phyloP scores from a whole-genome alignment of 2,329 filamentous ascomycete genomes.

The Lecanosticta acicola region DNA sequence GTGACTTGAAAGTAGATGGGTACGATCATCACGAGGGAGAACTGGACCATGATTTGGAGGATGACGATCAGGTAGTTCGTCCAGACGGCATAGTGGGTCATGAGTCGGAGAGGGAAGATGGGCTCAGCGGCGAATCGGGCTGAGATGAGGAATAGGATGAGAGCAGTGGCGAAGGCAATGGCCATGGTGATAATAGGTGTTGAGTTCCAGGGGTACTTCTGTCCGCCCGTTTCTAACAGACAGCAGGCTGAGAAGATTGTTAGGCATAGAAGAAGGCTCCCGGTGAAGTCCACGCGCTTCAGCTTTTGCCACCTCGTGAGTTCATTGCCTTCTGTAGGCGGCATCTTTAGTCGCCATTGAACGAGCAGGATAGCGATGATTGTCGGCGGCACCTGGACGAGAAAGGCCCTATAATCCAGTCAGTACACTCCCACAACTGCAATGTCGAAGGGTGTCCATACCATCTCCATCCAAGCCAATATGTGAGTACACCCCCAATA shows the following conservation, averaged over 20 bases:
- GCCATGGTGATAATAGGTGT: conserved; percentile 26
- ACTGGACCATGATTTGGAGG: conserved; percentile 54
- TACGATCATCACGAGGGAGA: conserved; percentile 59
- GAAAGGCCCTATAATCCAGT: conserved; percentile 45
- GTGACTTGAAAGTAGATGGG: conserved; percentile 67
- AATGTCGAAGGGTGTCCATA: conserved; percentile 22
- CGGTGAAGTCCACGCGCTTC: conserved; percentile 54
- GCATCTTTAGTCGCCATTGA: conserved; percentile 25
- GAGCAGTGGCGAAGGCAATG: conserved; percentile 6
- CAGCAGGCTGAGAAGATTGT: conserved; percentile 43
- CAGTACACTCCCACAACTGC: background rate
- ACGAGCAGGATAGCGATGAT: conserved; percentile 48
- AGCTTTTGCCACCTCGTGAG: conserved; percentile 34
- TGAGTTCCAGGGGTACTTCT: conserved; percentile 37
- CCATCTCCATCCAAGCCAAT: conserved; percentile 63
- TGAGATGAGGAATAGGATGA: conserved; percentile 21
- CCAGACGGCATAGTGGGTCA: conserved; percentile 49
- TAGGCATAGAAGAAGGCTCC: conserved; percentile 44
- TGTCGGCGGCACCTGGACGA: conserved; percentile 53
- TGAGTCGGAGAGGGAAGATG: conserved; percentile 53
- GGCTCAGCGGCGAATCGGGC: conserved; percentile 36
- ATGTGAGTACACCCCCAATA: conserved; percentile 56
- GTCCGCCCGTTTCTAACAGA: conserved; percentile 47
- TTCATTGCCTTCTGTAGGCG: conserved; percentile 3
- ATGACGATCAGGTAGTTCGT: conserved; percentile 49